These are phyloP conservation scores for Auricularia auricula-judae DNA, from an alignment of 768 basidiomycete genomes.

Conservation along the genomic window DNA sequence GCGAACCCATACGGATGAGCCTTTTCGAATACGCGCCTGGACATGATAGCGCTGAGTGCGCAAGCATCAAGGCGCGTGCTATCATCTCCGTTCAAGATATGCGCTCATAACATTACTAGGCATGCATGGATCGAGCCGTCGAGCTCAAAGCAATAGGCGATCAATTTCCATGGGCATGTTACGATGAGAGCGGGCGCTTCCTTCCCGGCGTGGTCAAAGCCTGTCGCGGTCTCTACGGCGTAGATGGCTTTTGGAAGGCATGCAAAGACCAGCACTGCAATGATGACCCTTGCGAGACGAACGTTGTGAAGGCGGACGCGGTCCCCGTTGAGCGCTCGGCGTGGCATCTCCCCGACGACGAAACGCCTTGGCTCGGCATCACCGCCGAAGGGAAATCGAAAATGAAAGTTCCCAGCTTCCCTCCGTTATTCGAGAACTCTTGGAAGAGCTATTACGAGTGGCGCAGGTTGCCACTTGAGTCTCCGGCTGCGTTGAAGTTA, in stretches of 20 bases:
- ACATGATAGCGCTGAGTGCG: background rate
- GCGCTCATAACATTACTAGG: background rate
- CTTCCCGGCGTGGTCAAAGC: background rate
- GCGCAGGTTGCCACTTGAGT: constrained; percentile 31
- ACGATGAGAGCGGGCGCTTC: background rate
- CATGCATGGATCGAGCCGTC: background rate
- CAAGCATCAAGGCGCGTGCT: background rate
- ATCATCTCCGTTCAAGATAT: background rate
- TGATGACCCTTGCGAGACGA: background rate
- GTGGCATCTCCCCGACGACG: constrained; percentile 7
- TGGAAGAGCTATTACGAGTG: constrained; percentile 37
- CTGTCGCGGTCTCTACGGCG: background rate
- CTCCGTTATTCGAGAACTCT: constrained; percentile 16
- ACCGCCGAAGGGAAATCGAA: constrained; percentile 5
- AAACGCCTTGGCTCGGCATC: constrained; percentile 12
- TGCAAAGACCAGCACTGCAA: background rate
- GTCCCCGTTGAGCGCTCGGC: background rate
- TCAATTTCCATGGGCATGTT: background rate
- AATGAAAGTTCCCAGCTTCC: background rate
- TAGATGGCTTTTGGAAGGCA: background rate
- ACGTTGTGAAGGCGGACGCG: background rate
- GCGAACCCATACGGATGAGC: background rate
- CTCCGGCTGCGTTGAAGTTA: constrained; percentile 33
- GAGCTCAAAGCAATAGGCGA: background rate
- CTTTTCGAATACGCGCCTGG: background rate